Percentiles rank a stretch among this genome's conserved stretches.
phyloP scores from a whole-genome alignment of 306 rosid species.

The Trifolium dubium region DNA sequence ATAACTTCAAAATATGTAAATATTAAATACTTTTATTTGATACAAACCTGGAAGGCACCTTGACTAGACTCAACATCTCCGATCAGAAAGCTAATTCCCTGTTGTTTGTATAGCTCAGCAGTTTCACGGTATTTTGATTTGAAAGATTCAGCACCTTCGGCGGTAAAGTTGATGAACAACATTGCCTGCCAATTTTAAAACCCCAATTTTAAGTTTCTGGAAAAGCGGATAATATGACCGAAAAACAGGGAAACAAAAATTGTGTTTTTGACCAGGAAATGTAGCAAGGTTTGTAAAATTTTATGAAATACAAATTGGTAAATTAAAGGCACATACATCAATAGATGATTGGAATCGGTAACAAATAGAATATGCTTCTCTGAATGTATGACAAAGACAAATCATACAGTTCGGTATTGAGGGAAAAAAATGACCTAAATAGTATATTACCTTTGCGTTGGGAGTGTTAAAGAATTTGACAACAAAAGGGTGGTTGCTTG shows the following conservation, averaged over 20 bases:
- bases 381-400: background rate
- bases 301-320: background rate
- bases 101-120: conserved; percentile 69
- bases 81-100: conserved; percentile 73
- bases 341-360: background rate
- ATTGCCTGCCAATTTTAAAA: conserved; percentile 65
- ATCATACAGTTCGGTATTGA: background rate
- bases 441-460: conserved; percentile 63
- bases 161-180: conserved; percentile 83
- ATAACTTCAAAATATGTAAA: conserved; percentile 5
- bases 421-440: conserved; percentile 8
- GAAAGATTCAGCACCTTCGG: conserved; percentile 62
- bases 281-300: background rate
- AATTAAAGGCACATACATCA: background rate
- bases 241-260: conserved; percentile 9
- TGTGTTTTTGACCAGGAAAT: background rate
- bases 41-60: conserved; percentile 86
- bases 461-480: conserved; percentile 64
- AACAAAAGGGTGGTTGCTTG: conserved; percentile 70
- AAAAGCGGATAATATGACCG: background rate
- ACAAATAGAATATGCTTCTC: conserved; percentile 13
- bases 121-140: conserved; percentile 69
- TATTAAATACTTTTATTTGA: conserved; percentile 12
- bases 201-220: conserved; percentile 28
- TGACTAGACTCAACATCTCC: conserved; percentile 77